These are phyloP conservation scores for Collariella sp. DNA, from an alignment of 495 filamentous ascomycete species.

Conservation along the genomic window DNA sequence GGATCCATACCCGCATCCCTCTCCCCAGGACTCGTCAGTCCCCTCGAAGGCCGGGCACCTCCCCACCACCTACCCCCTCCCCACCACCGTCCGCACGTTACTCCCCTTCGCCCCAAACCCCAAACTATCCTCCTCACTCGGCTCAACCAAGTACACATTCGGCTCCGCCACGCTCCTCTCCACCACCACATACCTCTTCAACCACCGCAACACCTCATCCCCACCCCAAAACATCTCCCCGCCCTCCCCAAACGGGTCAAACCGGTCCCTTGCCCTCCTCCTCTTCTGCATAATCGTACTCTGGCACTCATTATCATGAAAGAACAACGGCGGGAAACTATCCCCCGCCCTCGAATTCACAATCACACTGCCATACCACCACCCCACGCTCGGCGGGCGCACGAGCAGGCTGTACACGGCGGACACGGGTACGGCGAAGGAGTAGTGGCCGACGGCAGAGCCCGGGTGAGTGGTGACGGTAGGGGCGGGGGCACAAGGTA, in stretches of 20 bases:
- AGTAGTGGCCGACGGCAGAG: slow-evolving; percentile 67
- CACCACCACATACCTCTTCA: slow-evolving; percentile 72
- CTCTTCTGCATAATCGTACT: slow-evolving; percentile 91
- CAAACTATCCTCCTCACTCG: slow-evolving; percentile 69
- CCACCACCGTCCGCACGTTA: slow-evolving; percentile 33
- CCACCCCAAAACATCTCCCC: slow-evolving; percentile 95
- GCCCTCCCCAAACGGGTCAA: slow-evolving; percentile 81
- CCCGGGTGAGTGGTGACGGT: slow-evolving; percentile 61
- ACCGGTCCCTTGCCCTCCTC: slow-evolving; percentile 67
- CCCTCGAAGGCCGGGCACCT: slow-evolving; percentile 17
- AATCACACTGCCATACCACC: slow-evolving; percentile 95
- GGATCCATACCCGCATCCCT: slow-evolving; percentile 85
- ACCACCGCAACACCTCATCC: slow-evolving; percentile 88
- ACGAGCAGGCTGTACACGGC: slow-evolving; percentile 87
- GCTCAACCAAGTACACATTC: slow-evolving; percentile 85
- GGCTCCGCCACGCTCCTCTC: slow-evolving; percentile 77
- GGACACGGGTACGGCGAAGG: slow-evolving; percentile 84
- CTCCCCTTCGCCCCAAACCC: slow-evolving; percentile 63
- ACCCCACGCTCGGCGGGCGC: slow-evolving; percentile 84
- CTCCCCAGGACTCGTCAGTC: slow-evolving; percentile 11
- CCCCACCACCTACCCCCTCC: slow-evolving; percentile 17
- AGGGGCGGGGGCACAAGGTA: slow-evolving; percentile 86
- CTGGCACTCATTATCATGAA: slow-evolving; percentile 94
- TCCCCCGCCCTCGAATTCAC: slow-evolving; percentile 86
- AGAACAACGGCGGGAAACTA: slow-evolving; percentile 90